Base-by-base conservation (phyloP, 2,329 filamentous ascomycete genomes). In the Tympanopsis confertula region DNA sequence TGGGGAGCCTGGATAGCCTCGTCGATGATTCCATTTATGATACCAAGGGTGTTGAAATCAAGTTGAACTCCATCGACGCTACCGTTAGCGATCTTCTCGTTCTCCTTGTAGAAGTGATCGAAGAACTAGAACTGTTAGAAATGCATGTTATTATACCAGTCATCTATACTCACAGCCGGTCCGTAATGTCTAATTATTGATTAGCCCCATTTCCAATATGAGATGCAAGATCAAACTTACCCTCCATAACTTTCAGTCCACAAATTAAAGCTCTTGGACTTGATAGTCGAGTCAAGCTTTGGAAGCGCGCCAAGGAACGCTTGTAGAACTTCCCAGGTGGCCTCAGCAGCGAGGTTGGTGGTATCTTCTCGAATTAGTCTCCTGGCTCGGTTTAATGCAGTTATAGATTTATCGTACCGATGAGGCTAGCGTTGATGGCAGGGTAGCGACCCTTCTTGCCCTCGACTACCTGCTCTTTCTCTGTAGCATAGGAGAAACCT, bases 51-150 rank as follows among this genome's bases (percentile, higher is more conserved):
- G 44, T 71, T 68, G 51, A 73, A 68, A 35, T 70, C 62, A 4
- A 77, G 61, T 13, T 63, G 54, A 19, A 67, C 61, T 12, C 71
- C 71, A 1, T 61, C 50, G 18, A 57, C 52, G 2, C 53, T 59
- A 4, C 69, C 69, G 22, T 68, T 69, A 33, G 57, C 47, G 44
- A 78, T 75, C 39, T 63, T 57, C 36, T 65, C 50, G 42, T 77
- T 78, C 45, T 78, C 67, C 17, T 73, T 57, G 38, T 71, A 62
- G 51, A 78, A 77, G 50, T 74, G 66, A 39, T 65, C 62, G 54
- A 63, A 73, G 54, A 77, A 76, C 3, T 50, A 52, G 1, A 50
- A 51, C 0, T 50, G 50, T 20, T 53, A 54, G 20, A 7, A 13
- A 10, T 42, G 19, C 15, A n/a, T 7, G 7, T 35, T 10, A 5